These are phyloP conservation scores for Trypanosoma lewisi DNA, from an alignment of 208 protist species.

Conservation along the genomic window DNA sequence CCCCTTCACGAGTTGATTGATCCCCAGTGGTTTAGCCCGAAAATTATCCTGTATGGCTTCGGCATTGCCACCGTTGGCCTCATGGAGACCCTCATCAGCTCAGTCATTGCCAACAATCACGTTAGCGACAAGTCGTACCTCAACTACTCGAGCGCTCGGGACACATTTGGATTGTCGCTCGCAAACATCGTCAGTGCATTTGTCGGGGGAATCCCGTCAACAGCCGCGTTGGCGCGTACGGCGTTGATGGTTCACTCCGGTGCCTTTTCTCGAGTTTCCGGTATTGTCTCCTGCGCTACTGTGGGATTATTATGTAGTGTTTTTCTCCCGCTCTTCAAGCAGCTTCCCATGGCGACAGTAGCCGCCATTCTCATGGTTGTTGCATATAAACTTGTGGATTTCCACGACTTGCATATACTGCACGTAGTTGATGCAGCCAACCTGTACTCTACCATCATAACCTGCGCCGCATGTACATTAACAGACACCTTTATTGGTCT, in stretches of 20 bases:
- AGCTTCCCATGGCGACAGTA: slow-evolving; percentile 32
- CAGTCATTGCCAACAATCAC: slow-evolving; percentile 31
- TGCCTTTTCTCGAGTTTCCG: slow-evolving; percentile 25
- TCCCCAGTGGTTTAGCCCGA: slow-evolving; percentile 12
- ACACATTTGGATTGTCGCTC: slow-evolving; percentile 30
- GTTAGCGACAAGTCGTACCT: slow-evolving; percentile 29
- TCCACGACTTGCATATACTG: slow-evolving; percentile 26
- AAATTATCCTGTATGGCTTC: slow-evolving; percentile 31
- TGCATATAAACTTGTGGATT: slow-evolving; percentile 31
- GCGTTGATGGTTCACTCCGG: slow-evolving; percentile 29
- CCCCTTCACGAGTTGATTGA: slow-evolving; percentile 8
- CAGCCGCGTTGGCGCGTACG: slow-evolving; percentile 29
- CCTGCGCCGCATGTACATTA: slow-evolving; percentile 25
- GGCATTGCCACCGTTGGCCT: slow-evolving; percentile 28
- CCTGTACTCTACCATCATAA: slow-evolving; percentile 34
- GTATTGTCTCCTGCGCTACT: slow-evolving; percentile 11
- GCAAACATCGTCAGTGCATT: slow-evolving; percentile 28
- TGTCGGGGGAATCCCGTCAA: slow-evolving; percentile 30
- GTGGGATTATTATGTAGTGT: slow-evolving; percentile 25
- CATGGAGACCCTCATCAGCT: slow-evolving; percentile 33
- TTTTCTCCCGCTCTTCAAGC: slow-evolving; percentile 25
- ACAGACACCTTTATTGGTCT: slow-evolving; percentile 35
- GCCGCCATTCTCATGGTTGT: slow-evolving; percentile 37
- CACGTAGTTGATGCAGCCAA: slow-evolving; percentile 33
- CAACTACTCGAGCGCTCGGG: slow-evolving; percentile 30